Evolutionary conservation across 208 protist species (phyloP), one percentile per base, ranked within the genome.

Genomic region (Leishmania guyanensis): DNA sequence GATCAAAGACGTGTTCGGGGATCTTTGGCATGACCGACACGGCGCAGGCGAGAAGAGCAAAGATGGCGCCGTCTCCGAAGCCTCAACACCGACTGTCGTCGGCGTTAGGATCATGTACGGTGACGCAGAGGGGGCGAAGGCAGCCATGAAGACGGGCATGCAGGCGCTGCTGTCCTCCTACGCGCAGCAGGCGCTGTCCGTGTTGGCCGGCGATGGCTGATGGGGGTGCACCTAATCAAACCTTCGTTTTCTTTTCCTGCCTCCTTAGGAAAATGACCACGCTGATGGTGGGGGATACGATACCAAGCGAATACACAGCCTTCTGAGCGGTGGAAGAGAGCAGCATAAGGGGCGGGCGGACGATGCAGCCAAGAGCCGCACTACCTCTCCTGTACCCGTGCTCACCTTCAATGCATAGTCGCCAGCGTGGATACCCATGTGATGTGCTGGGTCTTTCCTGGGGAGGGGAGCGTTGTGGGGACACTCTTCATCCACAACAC

Each of bases 121-220:
- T 1, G 77, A 81, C 39, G 77, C 78, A 36, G 69, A 64, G 48
- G 64, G 64, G 6, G 60, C 82, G 5, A 20, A 60, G 16, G 72
- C 62, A 5, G 74, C 75, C n/a, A 33, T 86, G 33, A 33, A 33
- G 78, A 54, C 50, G 5, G 82, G 77, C 9, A 79, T 85, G 77
- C 60, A 64, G 62, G 48, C 82, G 22, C 51, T 85, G n/a, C 3
- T 85, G 46, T 60, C 82, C 56, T 76, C 56, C 17, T 85, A 85
- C 73, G 72, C 77, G 8, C 48, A 81, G 72, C 77, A 79, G 64
- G 71, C 65, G 9, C 58, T 79, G 36, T 9, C 17, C 5, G 81
- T 60, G 70, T 48, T 84, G 36, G 75, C n/a, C 17, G 69, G 33
- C 4, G 75, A 51, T 50, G 36, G 53, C n/a, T 76, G 72, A 76